phyloP scores from a whole-genome alignment of 2,329 filamentous ascomycete species.

The Paecilomyces fulvus region DNA sequence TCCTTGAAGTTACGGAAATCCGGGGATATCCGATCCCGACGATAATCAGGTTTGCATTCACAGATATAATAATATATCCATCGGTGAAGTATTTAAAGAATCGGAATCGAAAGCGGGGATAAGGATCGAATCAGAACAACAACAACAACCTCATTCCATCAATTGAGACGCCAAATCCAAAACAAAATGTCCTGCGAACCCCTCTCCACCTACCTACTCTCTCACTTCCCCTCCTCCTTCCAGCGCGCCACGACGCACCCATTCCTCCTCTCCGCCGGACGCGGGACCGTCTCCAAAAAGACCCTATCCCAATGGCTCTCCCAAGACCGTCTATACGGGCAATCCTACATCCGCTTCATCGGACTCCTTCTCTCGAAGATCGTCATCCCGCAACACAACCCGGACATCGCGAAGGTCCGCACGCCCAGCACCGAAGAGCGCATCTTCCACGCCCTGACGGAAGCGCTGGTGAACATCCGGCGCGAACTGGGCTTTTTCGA shows the following conservation, averaged over 20 bases:
- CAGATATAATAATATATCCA: no score
- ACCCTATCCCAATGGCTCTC: conserved; percentile 59
- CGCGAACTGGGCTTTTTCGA: conserved; percentile 62
- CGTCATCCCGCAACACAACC: conserved; percentile 39
- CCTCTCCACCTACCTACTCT: conserved; percentile 51
- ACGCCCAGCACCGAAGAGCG: conserved; percentile 39
- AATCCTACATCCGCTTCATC: conserved; percentile 60
- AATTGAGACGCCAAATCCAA: background rate
- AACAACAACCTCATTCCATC: background rate
- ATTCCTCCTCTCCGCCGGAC: conserved; percentile 58
- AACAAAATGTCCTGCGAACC: conserved; percentile 27
- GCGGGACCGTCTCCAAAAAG: conserved; percentile 50
- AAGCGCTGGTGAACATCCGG: conserved; percentile 57
- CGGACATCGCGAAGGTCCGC: conserved; percentile 17
- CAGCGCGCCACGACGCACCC: conserved; percentile 54
- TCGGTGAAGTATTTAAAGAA: no score
- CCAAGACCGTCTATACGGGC: conserved; percentile 63
- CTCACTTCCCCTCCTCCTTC: conserved; percentile 40
- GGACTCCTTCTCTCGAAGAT: conserved; percentile 57
- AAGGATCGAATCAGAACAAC: no score
- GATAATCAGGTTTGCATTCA: no score
- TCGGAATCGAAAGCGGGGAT: no score
- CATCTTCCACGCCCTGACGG: conserved; percentile 55
- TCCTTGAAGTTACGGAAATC: no score
- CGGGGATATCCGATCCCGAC: no score